Evolutionary conservation across 345 rosid species (phyloP), one percentile per base, ranked within the genome.

Genomic region (Sisymbrium altissimum): DNA sequence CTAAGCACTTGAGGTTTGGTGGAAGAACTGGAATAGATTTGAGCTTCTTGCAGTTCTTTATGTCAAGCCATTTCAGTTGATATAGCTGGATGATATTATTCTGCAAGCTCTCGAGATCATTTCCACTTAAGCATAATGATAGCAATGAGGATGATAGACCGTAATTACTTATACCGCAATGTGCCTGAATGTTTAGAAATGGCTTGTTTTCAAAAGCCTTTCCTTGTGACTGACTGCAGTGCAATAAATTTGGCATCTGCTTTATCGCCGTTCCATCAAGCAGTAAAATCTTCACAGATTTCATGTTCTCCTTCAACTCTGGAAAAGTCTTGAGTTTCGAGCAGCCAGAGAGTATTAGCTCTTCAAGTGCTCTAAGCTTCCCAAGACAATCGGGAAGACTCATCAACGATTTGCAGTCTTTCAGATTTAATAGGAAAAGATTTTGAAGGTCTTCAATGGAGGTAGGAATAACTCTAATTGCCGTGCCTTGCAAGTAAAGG

Each of bases 21-120:
- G 73, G 73, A 69, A 69, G 73, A 40, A 29, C 11, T 1, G 73
- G 19, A 43, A 69, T 1, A 11, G 65, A 56, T 56, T 7, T 69
- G 19, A 69, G 73, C 19, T 69, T 56, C 41, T 18, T 57, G 30
- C 65, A 56, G 3, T 40, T n/a, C 64, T 69, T 69, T 12, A 69
- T 15, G 14, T 69, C 44, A 13, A 69, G 54, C 73, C 65, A 69
- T 30, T 69, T 41, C 11, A 69, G 35, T 18, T 56, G 32, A 13
- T 56, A 55, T 4, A 69, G 55, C 6, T 69, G 4, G 10, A 64
- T n/a, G 6, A 69, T 69, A 13, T 56, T 29, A 11, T 5, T 4
- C 5, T 40, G 73, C 29, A 56, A 17, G 36, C 23, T 25, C 6
- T 18, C 35, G 10, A 65, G 11, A 54, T 55, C 41, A 18, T 56